Conservation (phyloP, 2,329 filamentous ascomycete species). For the Ophiostoma ulmi region DNA sequence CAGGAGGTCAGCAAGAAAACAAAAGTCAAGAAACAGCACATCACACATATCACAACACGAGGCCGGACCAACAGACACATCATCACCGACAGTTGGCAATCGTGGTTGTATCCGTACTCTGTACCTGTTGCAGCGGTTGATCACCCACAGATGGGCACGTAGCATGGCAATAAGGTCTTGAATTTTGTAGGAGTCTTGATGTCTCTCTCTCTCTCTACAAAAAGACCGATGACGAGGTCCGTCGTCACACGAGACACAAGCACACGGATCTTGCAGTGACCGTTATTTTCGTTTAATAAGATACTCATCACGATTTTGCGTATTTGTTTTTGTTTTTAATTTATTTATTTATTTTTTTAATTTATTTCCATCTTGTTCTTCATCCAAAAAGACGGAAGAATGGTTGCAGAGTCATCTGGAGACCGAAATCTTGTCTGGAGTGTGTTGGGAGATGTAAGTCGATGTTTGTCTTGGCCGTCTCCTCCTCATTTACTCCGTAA, state of each 20-base stretch:
- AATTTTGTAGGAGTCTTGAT: no score
- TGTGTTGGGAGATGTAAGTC: not conserved
- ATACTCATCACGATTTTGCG: not conserved
- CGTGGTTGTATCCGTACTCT: not conserved
- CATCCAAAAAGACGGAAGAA: not conserved
- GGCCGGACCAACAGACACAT: conserved; percentile 6
- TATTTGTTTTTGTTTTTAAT: not conserved
- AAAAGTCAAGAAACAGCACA: not conserved
- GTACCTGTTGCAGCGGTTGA: not conserved
- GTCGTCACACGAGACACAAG: not conserved
- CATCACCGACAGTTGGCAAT: conserved; percentile 13
- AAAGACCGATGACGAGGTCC: conserved; percentile 14
- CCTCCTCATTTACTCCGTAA: not conserved
- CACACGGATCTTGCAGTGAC: conserved; percentile 9
- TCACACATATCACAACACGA: not conserved
- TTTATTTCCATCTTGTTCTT: not conserved
- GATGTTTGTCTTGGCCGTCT: not conserved
- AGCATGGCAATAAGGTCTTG: not conserved
- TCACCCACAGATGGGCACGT: conserved; percentile 8
- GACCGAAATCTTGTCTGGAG: not conserved
- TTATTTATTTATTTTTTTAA: not conserved
- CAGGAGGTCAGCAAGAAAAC: not conserved
- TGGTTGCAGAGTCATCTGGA: not conserved
- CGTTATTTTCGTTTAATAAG: not conserved
- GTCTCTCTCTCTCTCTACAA: not conserved